These are phyloP conservation scores for Cladosporium sphaerospermum DNA, from an alignment of 2,329 filamentous ascomycete genomes.

Conservation along the genomic window DNA sequence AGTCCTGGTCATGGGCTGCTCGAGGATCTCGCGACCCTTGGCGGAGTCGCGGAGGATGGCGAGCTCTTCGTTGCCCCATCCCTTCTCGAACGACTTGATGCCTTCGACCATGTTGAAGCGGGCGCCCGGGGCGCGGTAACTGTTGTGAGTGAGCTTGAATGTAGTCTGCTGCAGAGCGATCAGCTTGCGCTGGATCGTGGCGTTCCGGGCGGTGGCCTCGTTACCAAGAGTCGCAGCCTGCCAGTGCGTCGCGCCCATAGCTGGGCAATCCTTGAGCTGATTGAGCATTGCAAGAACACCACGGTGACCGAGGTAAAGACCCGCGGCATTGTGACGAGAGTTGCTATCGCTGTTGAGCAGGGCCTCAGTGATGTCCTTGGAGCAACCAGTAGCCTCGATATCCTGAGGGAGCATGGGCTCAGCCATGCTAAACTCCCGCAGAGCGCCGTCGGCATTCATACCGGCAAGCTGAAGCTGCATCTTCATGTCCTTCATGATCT, in stretches of 20 bases:
- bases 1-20: background rate
- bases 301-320: background rate
- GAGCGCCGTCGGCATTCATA: background rate
- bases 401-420: background rate
- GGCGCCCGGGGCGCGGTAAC: background rate
- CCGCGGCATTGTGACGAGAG: background rate
- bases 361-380: background rate
- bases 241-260: background rate
- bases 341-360: background rate
- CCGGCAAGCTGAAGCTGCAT: background rate
- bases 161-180: background rate
- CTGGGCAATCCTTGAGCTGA: background rate
- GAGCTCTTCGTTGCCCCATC: slow-evolving; percentile 1
- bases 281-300: background rate
- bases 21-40: background rate
- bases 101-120: background rate
- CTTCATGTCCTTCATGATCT: background rate
- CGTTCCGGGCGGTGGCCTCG: background rate
- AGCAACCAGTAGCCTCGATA: background rate
- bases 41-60: background rate
- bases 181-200: background rate
- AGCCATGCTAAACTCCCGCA: background rate
- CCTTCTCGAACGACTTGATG: background rate
- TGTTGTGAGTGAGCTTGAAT: background rate
- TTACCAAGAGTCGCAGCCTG: background rate